Evolutionary conservation across 2,329 filamentous ascomycete species (phyloP), one percentile per base, ranked within the genome.

Genomic region (Fusarium odoratissimum): DNA sequence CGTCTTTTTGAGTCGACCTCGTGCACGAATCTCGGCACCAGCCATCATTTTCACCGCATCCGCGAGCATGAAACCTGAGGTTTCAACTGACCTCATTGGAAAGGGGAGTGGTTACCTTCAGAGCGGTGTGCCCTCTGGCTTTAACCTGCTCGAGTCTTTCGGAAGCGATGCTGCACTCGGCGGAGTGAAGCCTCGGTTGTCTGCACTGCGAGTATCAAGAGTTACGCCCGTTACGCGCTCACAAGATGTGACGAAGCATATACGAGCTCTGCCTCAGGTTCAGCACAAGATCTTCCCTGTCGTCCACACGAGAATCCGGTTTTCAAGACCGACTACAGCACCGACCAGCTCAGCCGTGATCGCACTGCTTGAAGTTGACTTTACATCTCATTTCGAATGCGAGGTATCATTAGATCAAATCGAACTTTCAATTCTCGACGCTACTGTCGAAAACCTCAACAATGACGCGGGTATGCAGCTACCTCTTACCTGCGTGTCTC

Each of bases 101-200:
- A 74, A 75, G 42, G 80, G 82, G 14, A 85, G 89, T 64, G 91
- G 92, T 58, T 94, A 94, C 77, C 86, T 95, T 37, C 88, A 89
- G 40, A 93, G 91, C 77, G 89, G 90, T 64, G 82, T 91, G 31
- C 91, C 93, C 1, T 88, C 91, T 11, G 91, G 92, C 4, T 85
- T 93, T 70, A 96, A 95, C 79, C 84, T 95, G n/a, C 88, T 96
- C 19, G 91, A 93, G 77, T 88, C 93, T 6, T 93, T 95, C 68
- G 86, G 87, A 58, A 85, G 85, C 69, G 93, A 95, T 77, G 88
- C 90, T 28, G 87, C 86, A 31, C 84, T 94, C 23, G 84, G 83
- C 21, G 89, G 91, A 40, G 83, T 90, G 31, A 86, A 87, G 73
- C 92, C 93, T 51, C 88, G 89, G 35, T 85, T 96, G 5, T 94